These are phyloP conservation scores for Flaveria bidentis DNA, from an alignment of 129 eudicot species.

Conservation along the genomic window DNA sequence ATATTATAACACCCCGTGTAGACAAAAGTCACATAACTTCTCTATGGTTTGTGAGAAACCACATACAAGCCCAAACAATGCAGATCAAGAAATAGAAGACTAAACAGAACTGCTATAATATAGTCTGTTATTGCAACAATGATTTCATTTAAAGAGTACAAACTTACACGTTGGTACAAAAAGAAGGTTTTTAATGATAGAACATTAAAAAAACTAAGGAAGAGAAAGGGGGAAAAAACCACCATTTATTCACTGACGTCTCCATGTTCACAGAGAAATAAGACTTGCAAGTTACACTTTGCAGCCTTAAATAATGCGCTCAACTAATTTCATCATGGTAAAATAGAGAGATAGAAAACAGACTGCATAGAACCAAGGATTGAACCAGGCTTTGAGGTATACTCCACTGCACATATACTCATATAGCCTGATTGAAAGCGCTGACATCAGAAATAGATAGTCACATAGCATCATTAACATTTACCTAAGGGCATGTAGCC, in stretches of 20 bases:
- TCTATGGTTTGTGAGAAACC: background rate
- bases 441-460: constrained; percentile 6
- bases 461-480: background rate
- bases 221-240: background rate
- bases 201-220: background rate
- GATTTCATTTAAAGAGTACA: background rate
- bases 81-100: background rate
- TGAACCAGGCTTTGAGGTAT: constrained; percentile 18
- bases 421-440: background rate
- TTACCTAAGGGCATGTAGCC: too few species aligned
- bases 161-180: background rate
- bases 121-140: background rate
- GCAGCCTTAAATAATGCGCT: background rate
- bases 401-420: background rate
- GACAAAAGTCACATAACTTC: background rate
- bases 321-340: background rate
- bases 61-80: background rate
- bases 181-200: background rate
- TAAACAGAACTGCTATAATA: background rate
- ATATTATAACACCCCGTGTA: background rate
- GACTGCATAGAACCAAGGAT: constrained; percentile 4
- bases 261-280: background rate
- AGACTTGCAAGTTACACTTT: background rate
- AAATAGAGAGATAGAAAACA: constrained; percentile 11
- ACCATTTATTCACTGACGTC: background rate